Conservation (phyloP, 352 stramenopile genomes). For the Phytophthora sp. region DNA sequence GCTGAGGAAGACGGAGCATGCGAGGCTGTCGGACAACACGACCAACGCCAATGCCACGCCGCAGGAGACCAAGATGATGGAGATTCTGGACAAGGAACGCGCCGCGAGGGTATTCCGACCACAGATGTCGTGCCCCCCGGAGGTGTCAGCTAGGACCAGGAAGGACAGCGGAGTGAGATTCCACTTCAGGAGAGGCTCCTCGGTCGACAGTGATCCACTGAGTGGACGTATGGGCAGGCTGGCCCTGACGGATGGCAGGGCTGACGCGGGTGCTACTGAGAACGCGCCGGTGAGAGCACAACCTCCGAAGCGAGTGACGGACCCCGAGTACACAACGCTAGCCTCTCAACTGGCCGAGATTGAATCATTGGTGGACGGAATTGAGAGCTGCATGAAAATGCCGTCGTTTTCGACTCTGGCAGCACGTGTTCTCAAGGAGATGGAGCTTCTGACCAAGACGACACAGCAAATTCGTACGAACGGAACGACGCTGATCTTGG, state of each 20-base stretch:
- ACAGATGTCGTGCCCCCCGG: constrained; percentile 23
- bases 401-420: constrained; percentile 52
- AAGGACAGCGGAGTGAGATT: constrained; percentile 59
- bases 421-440: constrained; percentile 46
- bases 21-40: constrained; percentile 47
- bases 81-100: constrained; percentile 44
- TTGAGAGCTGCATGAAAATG: constrained; percentile 47
- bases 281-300: constrained; percentile 25
- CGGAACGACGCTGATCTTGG: constrained; percentile 66
- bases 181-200: constrained; percentile 56
- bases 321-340: constrained; percentile 44
- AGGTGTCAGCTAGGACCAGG: constrained; percentile 13
- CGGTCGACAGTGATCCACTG: constrained; percentile 21
- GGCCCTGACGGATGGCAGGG: constrained; percentile 23
- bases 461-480: constrained; percentile 74
- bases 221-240: constrained; percentile 26
- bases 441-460: constrained; percentile 61
- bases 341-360: constrained; percentile 62
- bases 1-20: constrained; percentile 46
- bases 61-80: constrained; percentile 46
- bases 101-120: constrained; percentile 18
- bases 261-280: not conserved
- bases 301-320: constrained; percentile 24
- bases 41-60: constrained; percentile 3
- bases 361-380: constrained; percentile 62